Evolutionary conservation across 768 basidiomycete species (phyloP), one percentile per base, ranked within the genome.

Genomic region (Tulasnella sp.): DNA sequence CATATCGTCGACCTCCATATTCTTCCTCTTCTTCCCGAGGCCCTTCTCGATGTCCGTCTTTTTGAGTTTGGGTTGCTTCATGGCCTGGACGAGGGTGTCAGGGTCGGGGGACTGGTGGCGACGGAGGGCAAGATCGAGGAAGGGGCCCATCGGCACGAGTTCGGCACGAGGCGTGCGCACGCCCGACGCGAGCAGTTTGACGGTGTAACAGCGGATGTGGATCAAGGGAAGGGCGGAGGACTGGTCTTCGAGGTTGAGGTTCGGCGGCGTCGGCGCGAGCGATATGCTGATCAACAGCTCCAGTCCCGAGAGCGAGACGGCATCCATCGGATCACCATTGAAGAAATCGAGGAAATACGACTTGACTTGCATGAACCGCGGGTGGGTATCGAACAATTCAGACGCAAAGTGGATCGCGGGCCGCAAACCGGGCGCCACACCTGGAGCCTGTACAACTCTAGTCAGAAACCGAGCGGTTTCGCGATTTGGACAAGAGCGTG

Each of bases 1-100:
- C 94, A 98, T 96, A 69, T 88, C 90, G 73, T 99, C 94, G 64
- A 91, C 87, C 73, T 91, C 90, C 70, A 90, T 67, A 67, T 99
- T 99, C 80, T 91, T 93, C 70, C 76, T 79, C 76, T 86, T 88
- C 77, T 87, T 88, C n/a, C 88, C 90, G 8, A 90, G 66, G 0
- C 91, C 90, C 67, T 77, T 81, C 71, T 87, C 89, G 45, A 94
- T 71, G 34, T 92, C 87, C 59, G 76, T 77, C 74, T 94, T 92
- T 73, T 85, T 86, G 61, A 97, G 63, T 74, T 93, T 96, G 14
- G 88, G 86, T 59, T 82, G 75, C 67, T 74, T 85, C 75, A 89
- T 76, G 11, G 93, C 88, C 59, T 75, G 77, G 69, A 87, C 89
- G 71, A 83, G 72, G 65, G 88, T 68, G 64, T 92, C 92, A 12